A percentile compares a stretch with the other conserved stretches of the same genome.
These are phyloP conservation scores for Arabidopsis hybrid DNA, from an alignment of 441 rosid genomes.

Conservation along the genomic window DNA sequence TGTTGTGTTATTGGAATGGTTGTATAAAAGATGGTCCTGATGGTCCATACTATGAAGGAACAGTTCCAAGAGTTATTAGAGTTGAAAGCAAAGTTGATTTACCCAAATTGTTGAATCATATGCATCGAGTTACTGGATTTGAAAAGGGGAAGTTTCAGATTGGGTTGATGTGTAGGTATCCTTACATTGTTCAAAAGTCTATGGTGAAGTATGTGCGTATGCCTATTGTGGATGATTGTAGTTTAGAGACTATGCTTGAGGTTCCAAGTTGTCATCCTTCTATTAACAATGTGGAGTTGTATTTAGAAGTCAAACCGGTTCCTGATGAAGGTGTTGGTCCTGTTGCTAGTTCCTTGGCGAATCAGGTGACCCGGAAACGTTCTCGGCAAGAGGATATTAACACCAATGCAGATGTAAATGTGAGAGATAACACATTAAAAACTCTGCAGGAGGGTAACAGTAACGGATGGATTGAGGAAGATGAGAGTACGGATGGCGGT, in stretches of 20 bases:
- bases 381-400: background rate
- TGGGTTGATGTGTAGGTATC: background rate
- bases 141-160: background rate
- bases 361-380: background rate
- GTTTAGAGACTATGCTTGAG: conserved; percentile 3
- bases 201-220: background rate
- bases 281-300: background rate
- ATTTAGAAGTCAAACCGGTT: background rate
- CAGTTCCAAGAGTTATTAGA: background rate
- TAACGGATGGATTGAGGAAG: background rate
- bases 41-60: background rate
- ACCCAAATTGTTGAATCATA: background rate
- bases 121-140: background rate
- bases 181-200: background rate
- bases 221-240: background rate
- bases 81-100: background rate
- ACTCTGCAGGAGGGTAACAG: background rate
- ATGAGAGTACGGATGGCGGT: background rate
- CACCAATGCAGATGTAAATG: background rate
- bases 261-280: background rate
- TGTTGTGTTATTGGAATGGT: background rate
- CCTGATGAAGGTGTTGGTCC: background rate
- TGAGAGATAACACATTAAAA: background rate
- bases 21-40: background rate
- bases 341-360: background rate